Percentiles rank a stretch among this genome's conserved stretches.
Conservation (phyloP, 805 yeast genomes). For the Yarrowia osloensis region DNA sequence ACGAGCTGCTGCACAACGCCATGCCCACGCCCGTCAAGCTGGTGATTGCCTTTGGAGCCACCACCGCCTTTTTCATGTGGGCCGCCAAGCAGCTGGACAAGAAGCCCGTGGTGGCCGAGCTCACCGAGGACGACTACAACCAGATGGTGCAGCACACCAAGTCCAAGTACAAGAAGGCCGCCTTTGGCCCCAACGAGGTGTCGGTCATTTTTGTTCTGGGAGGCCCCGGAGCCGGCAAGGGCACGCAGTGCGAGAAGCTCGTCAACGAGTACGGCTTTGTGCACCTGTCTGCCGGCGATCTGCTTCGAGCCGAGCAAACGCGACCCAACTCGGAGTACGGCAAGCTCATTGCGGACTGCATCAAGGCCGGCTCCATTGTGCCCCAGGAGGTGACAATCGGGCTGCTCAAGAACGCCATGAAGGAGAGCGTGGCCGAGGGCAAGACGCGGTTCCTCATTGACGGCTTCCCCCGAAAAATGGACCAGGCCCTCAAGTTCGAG, state of each 20-base stretch:
- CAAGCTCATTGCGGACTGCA: slow-evolving; percentile 76
- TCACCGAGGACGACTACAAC: slow-evolving; percentile 44
- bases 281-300: slow-evolving; percentile 95
- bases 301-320: slow-evolving; percentile 86
- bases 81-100: slow-evolving; percentile 40
- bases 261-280: slow-evolving; percentile 79
- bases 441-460: slow-evolving; percentile 75
- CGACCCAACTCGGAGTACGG: slow-evolving; percentile 84
- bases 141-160: slow-evolving; percentile 41
- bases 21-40: slow-evolving; percentile 29
- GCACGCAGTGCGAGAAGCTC: slow-evolving; percentile 89
- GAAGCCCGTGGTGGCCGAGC: slow-evolving; percentile 37
- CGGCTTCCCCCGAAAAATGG: slow-evolving; percentile 98
- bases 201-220: slow-evolving; percentile 89
- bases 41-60: slow-evolving; percentile 32
- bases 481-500: slow-evolving; percentile 94
- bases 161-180: slow-evolving; percentile 38
- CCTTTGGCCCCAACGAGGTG: slow-evolving; percentile 65
- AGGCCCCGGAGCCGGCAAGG: slow-evolving; percentile 98
- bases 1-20: background rate
- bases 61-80: slow-evolving; percentile 42
- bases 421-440: slow-evolving; percentile 51
- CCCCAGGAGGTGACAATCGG: slow-evolving; percentile 92
- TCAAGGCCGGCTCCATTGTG: slow-evolving; percentile 86
- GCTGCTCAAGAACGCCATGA: slow-evolving; percentile 76